Conservation (phyloP, 192 early-diverging fungal species). For the Backusella mclennaniae region DNA sequence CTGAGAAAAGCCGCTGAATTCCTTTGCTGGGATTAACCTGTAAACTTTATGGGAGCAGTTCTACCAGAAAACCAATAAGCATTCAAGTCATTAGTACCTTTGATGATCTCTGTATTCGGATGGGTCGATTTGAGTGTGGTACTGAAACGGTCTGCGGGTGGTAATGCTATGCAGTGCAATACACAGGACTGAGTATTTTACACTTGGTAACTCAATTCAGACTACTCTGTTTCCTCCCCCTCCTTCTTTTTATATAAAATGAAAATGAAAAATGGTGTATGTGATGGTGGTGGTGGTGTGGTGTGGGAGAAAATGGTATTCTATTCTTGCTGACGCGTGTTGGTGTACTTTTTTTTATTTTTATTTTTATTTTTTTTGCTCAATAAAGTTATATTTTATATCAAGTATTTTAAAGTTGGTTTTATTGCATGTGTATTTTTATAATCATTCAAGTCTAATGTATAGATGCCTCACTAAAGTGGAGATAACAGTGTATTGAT, state of each 20-base stretch:
- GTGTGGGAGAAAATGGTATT: no score
- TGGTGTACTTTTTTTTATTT: no score
- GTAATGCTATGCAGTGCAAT: constrained; percentile 36
- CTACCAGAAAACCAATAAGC: constrained; percentile 15
- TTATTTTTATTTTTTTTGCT: no score
- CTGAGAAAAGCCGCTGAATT: constrained; percentile 35
- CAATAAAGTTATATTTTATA: no score
- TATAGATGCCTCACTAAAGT: no score
- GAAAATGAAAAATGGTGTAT: constrained; percentile 1
- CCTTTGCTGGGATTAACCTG: constrained; percentile 24
- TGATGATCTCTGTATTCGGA: constrained; percentile 16
- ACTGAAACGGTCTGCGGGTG: constrained; percentile 28
- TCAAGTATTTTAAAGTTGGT: no score
- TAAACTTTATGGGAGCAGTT: constrained; percentile 16
- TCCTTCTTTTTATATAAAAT: background rate
- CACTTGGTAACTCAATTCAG: constrained; percentile 34
- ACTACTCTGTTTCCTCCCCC: constrained; percentile 34
- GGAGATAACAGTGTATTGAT: no score
- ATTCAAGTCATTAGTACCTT: constrained; percentile 15
- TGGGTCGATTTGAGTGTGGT: constrained; percentile 9
- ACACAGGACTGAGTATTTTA: constrained; percentile 18
- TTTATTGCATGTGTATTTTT: no score
- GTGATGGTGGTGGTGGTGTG: background rate
- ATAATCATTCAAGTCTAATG: no score
- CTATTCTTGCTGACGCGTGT: no score